Conservation (phyloP, 2,329 filamentous ascomycete species). For the Endocalyx cinctus region DNA sequence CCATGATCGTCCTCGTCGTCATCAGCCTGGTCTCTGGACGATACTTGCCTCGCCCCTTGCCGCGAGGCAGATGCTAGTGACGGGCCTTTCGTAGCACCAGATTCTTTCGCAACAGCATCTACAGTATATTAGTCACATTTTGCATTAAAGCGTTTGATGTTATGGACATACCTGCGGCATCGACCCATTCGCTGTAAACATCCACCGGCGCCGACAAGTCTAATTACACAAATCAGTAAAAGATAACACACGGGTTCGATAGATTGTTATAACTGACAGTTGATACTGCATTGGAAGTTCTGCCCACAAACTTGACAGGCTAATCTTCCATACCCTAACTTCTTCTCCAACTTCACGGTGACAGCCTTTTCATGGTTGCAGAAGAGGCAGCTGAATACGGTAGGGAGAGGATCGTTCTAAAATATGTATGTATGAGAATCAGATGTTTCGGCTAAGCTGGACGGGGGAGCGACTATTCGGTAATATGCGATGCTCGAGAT, state of each 20-base stretch:
- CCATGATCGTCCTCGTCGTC: slow-evolving; percentile 47
- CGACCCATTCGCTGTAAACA: slow-evolving; percentile 97
- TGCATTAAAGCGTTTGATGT: neutral
- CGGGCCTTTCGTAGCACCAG: slow-evolving; percentile 10
- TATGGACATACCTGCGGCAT: slow-evolving; percentile 59
- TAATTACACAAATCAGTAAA: slow-evolving; percentile 35
- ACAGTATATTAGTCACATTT: slow-evolving; percentile 9
- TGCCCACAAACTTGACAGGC: slow-evolving; percentile 92
- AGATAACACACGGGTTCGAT: neutral
- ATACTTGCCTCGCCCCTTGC: slow-evolving; percentile 14
- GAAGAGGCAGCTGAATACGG: slow-evolving; percentile 93
- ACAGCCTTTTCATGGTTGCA: slow-evolving; percentile 97
- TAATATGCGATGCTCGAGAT: slow-evolving; percentile 1
- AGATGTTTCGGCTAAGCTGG: slow-evolving; percentile 2
- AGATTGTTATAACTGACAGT: slow-evolving; percentile 57
- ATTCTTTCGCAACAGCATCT: slow-evolving; percentile 49
- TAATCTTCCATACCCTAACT: slow-evolving; percentile 77
- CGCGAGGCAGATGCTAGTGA: slow-evolving; percentile 12
- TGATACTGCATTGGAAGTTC: slow-evolving; percentile 86
- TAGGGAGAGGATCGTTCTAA: slow-evolving; percentile 67
- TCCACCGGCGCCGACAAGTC: slow-evolving; percentile 89
- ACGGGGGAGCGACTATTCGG: slow-evolving; percentile 10
- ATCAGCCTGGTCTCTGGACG: slow-evolving; percentile 28
- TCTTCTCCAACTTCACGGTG: slow-evolving; percentile 88
- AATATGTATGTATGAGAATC: slow-evolving; percentile 1